Evolutionary conservation across 306 rosid genomes (phyloP).

Genomic region (Crotalaria pallida): DNA sequence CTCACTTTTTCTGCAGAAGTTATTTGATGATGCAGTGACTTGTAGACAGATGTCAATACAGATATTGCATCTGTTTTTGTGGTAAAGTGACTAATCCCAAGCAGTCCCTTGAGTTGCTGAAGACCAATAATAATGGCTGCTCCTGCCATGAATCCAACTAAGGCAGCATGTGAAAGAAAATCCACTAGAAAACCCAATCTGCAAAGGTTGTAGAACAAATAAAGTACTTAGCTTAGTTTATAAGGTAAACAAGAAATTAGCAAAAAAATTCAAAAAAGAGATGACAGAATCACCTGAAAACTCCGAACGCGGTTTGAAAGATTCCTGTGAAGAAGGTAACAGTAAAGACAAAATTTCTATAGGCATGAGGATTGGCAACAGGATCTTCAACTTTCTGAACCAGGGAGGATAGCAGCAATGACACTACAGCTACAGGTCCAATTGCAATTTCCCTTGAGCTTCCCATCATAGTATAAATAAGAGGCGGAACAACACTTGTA

Average conservation of each 20-base stretch:
- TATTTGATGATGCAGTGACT: slow-evolving; percentile 32
- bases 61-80: slow-evolving; percentile 60
- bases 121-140: slow-evolving; percentile 86
- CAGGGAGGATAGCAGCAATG: slow-evolving; percentile 62
- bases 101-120: slow-evolving; percentile 73
- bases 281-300: slow-evolving; percentile 45
- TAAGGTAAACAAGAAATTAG: slow-evolving; percentile 34
- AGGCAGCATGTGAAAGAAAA: slow-evolving; percentile 85
- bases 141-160: slow-evolving; percentile 92
- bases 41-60: slow-evolving; percentile 53
- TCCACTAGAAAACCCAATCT: slow-evolving; percentile 91
- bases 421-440: slow-evolving; percentile 90
- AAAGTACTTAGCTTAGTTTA: slow-evolving; percentile 32
- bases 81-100: slow-evolving; percentile 67
- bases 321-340: slow-evolving; percentile 75
- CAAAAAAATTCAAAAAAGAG: slow-evolving; percentile 32
- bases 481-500: slow-evolving; percentile 79
- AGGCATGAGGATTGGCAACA: slow-evolving; percentile 50
- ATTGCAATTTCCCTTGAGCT: slow-evolving; percentile 88
- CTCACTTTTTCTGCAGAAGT: slow-evolving; percentile 31
- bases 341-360: slow-evolving; percentile 61
- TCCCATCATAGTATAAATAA: slow-evolving; percentile 80
- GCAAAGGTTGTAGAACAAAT: neutral
- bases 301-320: slow-evolving; percentile 71
- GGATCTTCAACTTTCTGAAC: slow-evolving; percentile 67